Base-by-base conservation (phyloP, 176 grass and related monocot genomes). In the Secale cereale region DNA sequence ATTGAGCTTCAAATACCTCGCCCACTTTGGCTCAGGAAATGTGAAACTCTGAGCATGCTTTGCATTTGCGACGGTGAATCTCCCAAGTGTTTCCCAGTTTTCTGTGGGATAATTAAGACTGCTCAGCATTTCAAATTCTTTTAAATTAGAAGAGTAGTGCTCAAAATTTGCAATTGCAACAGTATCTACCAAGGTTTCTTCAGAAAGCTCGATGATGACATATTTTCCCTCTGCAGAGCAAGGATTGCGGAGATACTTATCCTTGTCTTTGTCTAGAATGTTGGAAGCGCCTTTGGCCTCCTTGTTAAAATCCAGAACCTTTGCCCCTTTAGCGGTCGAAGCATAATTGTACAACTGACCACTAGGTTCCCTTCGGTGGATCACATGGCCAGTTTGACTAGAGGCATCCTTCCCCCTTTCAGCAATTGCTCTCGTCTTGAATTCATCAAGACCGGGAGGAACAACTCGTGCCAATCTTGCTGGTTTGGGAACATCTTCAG, bases 311-410 rank as follows among this genome's bases (percentile, higher is more conserved):
- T 89, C 90, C 46, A 99, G 71, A 13, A 99, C 60, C 85, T 99
- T 99, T 61, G 94, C 91, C 8, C 94, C 94, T 92, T 94, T 97
- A 79, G 89, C 88, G 10, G 88, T 77, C 4, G 97, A 91, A 20
- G 97, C 97, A 19, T 99, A 99, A 79, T 99, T 99, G 80, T 99
- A 97, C 72, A 96, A 81, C 78, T 91, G 95, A 43, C 97, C 97
- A 83, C 92, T 88, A 59, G 94, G 97, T 63, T 99, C 97, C 76
- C 90, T 86, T 74, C 91, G 84, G 68, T 94, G 97, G 75, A 99
- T 90, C 6, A 99, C 86, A 88, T 60, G 90, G 57, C 90, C 82
- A 6, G 50, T 68, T 83, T 89, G 92, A 45, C 67, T 88, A 23
- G 91, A 85, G 62, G 83, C 81, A 71, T 66, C 82, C 33, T 90